phyloP scores from a whole-genome alignment of 495 filamentous ascomycete genomes.

The Lasiosphaeriaceae sp. region DNA sequence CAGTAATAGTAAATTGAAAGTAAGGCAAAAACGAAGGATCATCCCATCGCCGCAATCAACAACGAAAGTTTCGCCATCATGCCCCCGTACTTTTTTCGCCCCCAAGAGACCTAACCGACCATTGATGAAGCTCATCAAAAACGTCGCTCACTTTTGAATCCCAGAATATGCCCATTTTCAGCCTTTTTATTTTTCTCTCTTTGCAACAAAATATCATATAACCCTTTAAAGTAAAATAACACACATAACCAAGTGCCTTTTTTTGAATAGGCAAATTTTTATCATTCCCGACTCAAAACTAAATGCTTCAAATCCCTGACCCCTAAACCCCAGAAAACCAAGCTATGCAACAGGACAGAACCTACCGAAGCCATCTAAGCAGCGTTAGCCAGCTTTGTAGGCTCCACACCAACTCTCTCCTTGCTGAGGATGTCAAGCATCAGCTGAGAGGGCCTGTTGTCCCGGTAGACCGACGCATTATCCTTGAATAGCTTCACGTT shows the following conservation, averaged over 20 bases:
- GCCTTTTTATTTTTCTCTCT: too few relatives aligned
- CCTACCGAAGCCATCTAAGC: slow-evolving; percentile 21
- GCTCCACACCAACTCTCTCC: slow-evolving; percentile 88
- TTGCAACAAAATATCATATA: too few relatives aligned
- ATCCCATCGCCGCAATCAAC: too few relatives aligned
- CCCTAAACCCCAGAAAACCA: slow-evolving; percentile 2
- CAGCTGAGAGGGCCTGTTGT: slow-evolving; percentile 78
- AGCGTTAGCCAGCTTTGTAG: slow-evolving; percentile 47
- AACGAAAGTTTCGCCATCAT: too few relatives aligned
- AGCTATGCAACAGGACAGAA: background rate
- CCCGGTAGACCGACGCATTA: slow-evolving; percentile 64
- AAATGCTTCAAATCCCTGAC: background rate
- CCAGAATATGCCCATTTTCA: too few relatives aligned
- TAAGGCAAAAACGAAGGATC: too few relatives aligned
- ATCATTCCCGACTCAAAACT: background rate
- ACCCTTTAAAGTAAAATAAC: background rate
- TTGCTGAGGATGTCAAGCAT: slow-evolving; percentile 87
- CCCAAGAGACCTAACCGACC: too few relatives aligned
- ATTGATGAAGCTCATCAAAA: too few relatives aligned
- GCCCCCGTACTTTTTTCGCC: too few relatives aligned
- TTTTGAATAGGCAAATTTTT: background rate
- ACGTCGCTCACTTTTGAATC: too few relatives aligned
- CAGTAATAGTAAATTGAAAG: too few relatives aligned
- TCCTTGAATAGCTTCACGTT: slow-evolving; percentile 86
- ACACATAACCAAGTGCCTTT: too few relatives aligned